phyloP scores from a whole-genome alignment of 306 rosid genomes.

The Calophaca sinica region DNA sequence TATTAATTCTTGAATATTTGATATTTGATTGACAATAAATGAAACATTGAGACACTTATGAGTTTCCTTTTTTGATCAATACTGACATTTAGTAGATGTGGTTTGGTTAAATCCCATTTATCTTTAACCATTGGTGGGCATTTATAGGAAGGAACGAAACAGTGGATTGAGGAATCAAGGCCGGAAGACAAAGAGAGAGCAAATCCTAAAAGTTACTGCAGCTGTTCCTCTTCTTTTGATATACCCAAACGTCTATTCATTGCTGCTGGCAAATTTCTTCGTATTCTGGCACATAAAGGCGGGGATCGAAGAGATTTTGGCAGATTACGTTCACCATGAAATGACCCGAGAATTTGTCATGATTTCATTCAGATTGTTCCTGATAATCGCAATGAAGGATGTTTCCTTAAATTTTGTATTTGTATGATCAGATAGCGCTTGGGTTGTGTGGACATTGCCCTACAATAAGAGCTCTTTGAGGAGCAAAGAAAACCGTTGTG shows the following conservation, averaged over 20 bases:
- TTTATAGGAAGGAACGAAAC: conserved; percentile 44
- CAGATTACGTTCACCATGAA: conserved; percentile 55
- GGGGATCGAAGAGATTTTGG: conserved; percentile 51
- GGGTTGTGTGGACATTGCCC: conserved; percentile 23
- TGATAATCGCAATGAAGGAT: conserved; percentile 54
- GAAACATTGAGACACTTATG: neutral
- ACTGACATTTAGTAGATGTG: conserved; percentile 22
- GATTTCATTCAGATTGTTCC: conserved; percentile 48
- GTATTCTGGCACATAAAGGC: conserved; percentile 50
- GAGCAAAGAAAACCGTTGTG: conserved; percentile 31
- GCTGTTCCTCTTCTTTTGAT: conserved; percentile 42
- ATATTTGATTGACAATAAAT: neutral
- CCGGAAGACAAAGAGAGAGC: conserved; percentile 50
- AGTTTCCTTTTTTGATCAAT: conserved; percentile 8
- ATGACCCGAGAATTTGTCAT: conserved; percentile 49
- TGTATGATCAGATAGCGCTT: conserved; percentile 41
- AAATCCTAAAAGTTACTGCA: conserved; percentile 49
- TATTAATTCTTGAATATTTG: conserved; percentile 26
- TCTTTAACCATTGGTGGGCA: conserved; percentile 26
- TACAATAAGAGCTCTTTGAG: conserved; percentile 44
- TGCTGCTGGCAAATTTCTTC: conserved; percentile 46
- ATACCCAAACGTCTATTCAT: conserved; percentile 49
- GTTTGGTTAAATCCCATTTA: conserved; percentile 31
- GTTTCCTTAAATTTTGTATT: conserved; percentile 48
- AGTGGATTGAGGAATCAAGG: conserved; percentile 43